Evolutionary conservation across 495 filamentous ascomycete species (phyloP).

Genomic region (Cercophora scortea): DNA sequence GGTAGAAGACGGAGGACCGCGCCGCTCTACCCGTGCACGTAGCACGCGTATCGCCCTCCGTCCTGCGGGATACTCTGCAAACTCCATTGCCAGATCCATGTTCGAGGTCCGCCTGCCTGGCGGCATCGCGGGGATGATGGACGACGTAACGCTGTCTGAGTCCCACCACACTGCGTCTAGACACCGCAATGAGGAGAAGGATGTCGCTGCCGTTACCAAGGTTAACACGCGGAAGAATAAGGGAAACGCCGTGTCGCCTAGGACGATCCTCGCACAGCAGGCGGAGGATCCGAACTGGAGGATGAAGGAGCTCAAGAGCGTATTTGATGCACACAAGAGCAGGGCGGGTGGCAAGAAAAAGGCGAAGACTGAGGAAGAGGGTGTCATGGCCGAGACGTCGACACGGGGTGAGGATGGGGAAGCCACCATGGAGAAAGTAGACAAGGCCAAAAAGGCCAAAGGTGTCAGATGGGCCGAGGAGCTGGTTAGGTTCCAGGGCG

Average conservation of each 20-base stretch:
- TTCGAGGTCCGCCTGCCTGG: slow-evolving; percentile 24
- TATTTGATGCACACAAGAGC: slow-evolving; percentile 18
- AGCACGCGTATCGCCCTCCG: slow-evolving; percentile 17
- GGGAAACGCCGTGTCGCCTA: slow-evolving; percentile 25
- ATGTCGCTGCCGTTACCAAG: slow-evolving; percentile 37
- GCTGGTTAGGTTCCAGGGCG: slow-evolving; percentile 18
- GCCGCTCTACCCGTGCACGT: slow-evolving; percentile 22
- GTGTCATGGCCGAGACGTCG: neutral
- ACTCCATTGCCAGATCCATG: slow-evolving; percentile 22
- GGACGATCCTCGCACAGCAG: slow-evolving; percentile 19
- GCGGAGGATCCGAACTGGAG: slow-evolving; percentile 17
- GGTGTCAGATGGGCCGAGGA: slow-evolving; percentile 22
- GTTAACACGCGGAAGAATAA: slow-evolving; percentile 52
- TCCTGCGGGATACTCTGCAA: slow-evolving; percentile 22
- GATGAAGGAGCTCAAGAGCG: slow-evolving; percentile 23
- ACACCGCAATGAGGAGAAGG: slow-evolving; percentile 40
- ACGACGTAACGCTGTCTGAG: slow-evolving; percentile 13
- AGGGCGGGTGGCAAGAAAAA: neutral
- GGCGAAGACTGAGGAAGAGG: no score
- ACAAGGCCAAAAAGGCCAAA: slow-evolving; percentile 13
- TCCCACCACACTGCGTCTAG: slow-evolving; percentile 10
- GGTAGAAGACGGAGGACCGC: slow-evolving; percentile 2
- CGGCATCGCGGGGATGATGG: slow-evolving; percentile 8
- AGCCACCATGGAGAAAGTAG: neutral
- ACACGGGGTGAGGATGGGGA: neutral